Base-by-base conservation (phyloP, 192 early-diverging fungal species). In the Physocladia obscura region DNA sequence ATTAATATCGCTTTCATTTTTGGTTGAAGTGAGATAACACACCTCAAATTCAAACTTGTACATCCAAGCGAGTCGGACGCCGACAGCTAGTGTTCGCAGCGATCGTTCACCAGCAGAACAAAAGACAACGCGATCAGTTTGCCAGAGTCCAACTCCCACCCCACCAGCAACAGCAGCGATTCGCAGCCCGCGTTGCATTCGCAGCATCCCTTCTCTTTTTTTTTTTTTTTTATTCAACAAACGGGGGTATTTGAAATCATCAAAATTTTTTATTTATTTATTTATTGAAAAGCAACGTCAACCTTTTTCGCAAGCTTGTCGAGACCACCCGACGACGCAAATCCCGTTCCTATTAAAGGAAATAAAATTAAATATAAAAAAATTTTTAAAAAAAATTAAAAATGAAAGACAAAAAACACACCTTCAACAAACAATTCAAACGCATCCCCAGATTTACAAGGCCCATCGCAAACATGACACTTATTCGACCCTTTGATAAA, bases 401-500 rank as follows among this genome's bases (percentile, higher is more conserved):
- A n/a, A 49, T 39, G 21, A 13, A 59, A 31, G 4, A 11, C 0
- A 1, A 40, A 6, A 35, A 62, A 57, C 57, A 49, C 75, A 77
- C 91, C 91, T 74, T 93, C 91, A 2, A 80, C 78, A 6, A 79
- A 76, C 78, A 93, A 82, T 37, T 81, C 78, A 29, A 89, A 65
- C 54, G 90, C 84, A 60, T 93, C 89, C 65, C 84, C 86, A 17
- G 86, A 80, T 71, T 90, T 90, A 32, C 77, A 83, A 56, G 86
- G 87, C 1, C 47, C 71, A 2, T 88, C 87, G 58, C 91, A 93
- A 2, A 88, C 80, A 65, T 86, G 87, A 57, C 91, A 93, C 49
- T 78, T 79, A 48, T 84, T 80, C n/a, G 88, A 73, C 52, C 88
- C 84, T 65, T 82, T 85, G 2, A 91, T 79, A 79, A 93, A 91